phyloP scores from a whole-genome alignment of 768 basidiomycete genomes.

The Clavulina sp. region DNA sequence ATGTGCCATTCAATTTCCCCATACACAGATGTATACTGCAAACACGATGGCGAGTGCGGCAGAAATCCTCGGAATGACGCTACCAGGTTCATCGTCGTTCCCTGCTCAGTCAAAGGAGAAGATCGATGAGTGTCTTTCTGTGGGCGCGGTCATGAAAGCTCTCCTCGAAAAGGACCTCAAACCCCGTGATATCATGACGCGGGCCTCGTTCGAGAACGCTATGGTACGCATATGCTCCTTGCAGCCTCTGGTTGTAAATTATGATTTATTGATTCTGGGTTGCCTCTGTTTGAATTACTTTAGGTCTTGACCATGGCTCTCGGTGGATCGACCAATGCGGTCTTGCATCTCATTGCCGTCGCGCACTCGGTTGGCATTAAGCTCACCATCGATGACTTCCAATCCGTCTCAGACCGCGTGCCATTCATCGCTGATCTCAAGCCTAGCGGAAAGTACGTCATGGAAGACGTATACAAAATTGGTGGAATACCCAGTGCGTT shows the following conservation, averaged over 20 bases:
- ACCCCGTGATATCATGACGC: slow-evolving; percentile 93
- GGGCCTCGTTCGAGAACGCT: slow-evolving; percentile 92
- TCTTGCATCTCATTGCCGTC: slow-evolving; percentile 90
- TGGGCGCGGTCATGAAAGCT: slow-evolving; percentile 71
- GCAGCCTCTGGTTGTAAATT: not conserved
- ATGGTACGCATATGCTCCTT: slow-evolving; percentile 38
- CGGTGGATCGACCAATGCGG: slow-evolving; percentile 95
- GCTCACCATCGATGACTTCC: slow-evolving; percentile 83
- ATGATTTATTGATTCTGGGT: too few relatives aligned
- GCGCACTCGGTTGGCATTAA: slow-evolving; percentile 89
- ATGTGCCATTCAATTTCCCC: not conserved
- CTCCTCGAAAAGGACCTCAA: slow-evolving; percentile 83
- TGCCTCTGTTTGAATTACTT: not conserved
- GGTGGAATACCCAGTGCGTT: slow-evolving; percentile 87
- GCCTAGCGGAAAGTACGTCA: slow-evolving; percentile 95
- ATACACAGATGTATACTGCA: slow-evolving; percentile 78
- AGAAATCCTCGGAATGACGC: slow-evolving; percentile 89
- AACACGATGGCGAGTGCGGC: slow-evolving; percentile 97
- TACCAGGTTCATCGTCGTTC: slow-evolving; percentile 94
- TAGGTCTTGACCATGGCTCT: slow-evolving; percentile 93
- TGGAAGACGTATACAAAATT: slow-evolving; percentile 92
- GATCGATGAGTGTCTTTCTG: slow-evolving; percentile 56
- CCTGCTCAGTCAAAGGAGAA: slow-evolving; percentile 89
- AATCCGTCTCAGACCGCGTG: slow-evolving; percentile 73
- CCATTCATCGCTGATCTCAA: slow-evolving; percentile 96